Conservation (phyloP, 305 asterid species). For the Solanum hybrid region DNA sequence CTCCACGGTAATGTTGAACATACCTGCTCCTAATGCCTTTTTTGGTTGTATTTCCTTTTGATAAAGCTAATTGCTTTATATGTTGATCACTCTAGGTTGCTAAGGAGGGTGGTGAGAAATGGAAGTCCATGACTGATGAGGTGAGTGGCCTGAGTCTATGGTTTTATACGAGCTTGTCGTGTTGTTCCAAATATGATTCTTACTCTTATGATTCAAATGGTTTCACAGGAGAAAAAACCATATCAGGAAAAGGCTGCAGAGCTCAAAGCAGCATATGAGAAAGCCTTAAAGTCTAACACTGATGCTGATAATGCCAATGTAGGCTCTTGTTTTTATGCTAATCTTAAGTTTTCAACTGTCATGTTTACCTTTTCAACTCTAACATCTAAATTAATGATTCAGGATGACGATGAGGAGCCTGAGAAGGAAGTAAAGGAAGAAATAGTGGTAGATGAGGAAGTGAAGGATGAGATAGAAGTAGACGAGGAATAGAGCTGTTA, state of each 20-base stretch:
- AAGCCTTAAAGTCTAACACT: conserved; percentile 21
- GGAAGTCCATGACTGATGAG: conserved; percentile 73
- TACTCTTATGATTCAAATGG: neutral
- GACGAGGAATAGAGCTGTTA: conserved; percentile 24
- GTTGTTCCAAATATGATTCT: neutral
- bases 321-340: neutral
- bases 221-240: conserved; percentile 48
- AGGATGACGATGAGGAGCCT: conserved; percentile 18
- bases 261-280: conserved; percentile 63
- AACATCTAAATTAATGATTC: neutral
- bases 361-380: neutral
- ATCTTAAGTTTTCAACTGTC: neutral
- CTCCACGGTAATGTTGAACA: conserved; percentile 24
- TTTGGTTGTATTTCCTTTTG: neutral
- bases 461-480: conserved; percentile 21
- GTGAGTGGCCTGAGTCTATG: conserved; percentile 16
- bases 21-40: neutral
- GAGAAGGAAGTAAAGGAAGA: conserved; percentile 8
- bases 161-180: neutral
- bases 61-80: neutral
- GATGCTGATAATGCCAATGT: conserved; percentile 36
- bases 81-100: conserved; percentile 38
- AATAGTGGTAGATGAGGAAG: conserved; percentile 5
- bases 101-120: conserved; percentile 79
- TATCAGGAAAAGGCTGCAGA: conserved; percentile 70